Percentiles rank a stretch among this genome's conserved stretches.
Conservation (phyloP, 2,329 filamentous ascomycete species). For the Nannizziopsis arthrosporioides region DNA sequence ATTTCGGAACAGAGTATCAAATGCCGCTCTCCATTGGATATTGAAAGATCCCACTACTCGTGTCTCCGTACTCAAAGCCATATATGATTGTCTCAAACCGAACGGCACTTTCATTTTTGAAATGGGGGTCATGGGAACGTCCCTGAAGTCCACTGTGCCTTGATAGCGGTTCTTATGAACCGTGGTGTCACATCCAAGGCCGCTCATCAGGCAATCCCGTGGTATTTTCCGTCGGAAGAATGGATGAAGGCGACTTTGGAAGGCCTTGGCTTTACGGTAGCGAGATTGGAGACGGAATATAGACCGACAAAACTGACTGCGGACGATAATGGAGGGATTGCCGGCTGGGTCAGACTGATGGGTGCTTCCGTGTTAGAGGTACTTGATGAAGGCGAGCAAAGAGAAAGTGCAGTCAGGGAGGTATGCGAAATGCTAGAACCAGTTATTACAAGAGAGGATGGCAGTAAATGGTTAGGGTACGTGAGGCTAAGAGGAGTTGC, state of each 20-base stretch:
- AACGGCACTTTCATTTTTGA: constrained; percentile 54
- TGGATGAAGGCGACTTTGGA: constrained; percentile 41
- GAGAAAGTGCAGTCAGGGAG: constrained; percentile 45
- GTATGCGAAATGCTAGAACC: constrained; percentile 44
- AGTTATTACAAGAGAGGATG: constrained; percentile 47
- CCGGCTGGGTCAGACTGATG: constrained; percentile 57
- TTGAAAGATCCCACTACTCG: constrained; percentile 40
- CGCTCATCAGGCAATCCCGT: constrained; percentile 46
- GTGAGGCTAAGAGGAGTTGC: constrained; percentile 36
- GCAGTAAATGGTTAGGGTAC: constrained; percentile 41
- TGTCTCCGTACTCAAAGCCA: constrained; percentile 42
- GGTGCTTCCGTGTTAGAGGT: constrained; percentile 48
- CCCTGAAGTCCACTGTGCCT: constrained; percentile 48
- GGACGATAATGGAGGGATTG: constrained; percentile 42
- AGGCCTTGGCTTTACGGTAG: constrained; percentile 36
- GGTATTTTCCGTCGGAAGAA: constrained; percentile 58
- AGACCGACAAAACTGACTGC: constrained; percentile 46
- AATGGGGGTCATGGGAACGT: constrained; percentile 63
- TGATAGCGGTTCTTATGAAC: constrained; percentile 42
- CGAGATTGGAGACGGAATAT: constrained; percentile 51
- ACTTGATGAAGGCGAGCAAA: constrained; percentile 36
- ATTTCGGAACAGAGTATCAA: constrained; percentile 38
- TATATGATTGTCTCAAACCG: constrained; percentile 42
- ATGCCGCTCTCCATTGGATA: constrained; percentile 58
- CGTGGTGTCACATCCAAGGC: constrained; percentile 42